Percentiles rank a stretch among this genome's conserved stretches.
phyloP scores from a whole-genome alignment of 2,329 filamentous ascomycete species.

The Xylaria sp. region DNA sequence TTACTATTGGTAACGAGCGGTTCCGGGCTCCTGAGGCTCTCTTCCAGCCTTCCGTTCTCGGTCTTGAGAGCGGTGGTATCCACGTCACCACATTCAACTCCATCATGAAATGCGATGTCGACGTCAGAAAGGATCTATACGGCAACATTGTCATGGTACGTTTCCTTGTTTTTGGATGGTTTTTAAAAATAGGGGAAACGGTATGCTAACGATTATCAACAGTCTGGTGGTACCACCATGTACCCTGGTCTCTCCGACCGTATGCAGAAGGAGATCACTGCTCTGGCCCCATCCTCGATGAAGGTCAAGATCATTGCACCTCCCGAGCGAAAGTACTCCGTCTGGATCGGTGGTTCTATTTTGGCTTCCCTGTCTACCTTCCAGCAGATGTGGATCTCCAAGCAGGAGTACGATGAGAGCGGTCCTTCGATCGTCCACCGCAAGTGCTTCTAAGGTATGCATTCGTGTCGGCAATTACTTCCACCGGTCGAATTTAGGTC shows the following conservation, averaged over 20 bases:
- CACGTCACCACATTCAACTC: constrained; percentile 99
- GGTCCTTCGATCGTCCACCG: constrained; percentile 99
- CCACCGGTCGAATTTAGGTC: background rate
- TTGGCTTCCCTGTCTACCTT: constrained; percentile 99
- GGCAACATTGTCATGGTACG: constrained; percentile 99
- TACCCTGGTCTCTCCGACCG: constrained; percentile 99
- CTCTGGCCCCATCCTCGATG: constrained; percentile 99
- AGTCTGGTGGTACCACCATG: constrained; percentile 99
- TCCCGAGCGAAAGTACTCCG: constrained; percentile 99
- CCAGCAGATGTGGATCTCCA: constrained; percentile 99
- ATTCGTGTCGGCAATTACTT: constrained; percentile 1
- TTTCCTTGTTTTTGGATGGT: constrained; percentile 40
- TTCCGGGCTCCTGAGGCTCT: constrained; percentile 99
- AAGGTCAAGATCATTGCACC: constrained; percentile 99
- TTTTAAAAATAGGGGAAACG: background rate
- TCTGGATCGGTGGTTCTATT: constrained; percentile 99
- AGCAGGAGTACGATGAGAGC: constrained; percentile 99
- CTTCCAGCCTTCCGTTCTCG: constrained; percentile 98
- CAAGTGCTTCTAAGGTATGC: constrained; percentile 98
- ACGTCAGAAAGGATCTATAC: constrained; percentile 99
- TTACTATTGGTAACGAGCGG: constrained; percentile 99
- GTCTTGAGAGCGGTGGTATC: constrained; percentile 98
- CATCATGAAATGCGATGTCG: constrained; percentile 99
- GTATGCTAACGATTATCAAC: constrained; percentile 26
- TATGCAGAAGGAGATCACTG: constrained; percentile 99